A percentile compares a stretch with the other conserved stretches of the same genome.
phyloP scores from a whole-genome alignment of 148 eudicot species.

The Rhododendron ferrugineum region DNA sequence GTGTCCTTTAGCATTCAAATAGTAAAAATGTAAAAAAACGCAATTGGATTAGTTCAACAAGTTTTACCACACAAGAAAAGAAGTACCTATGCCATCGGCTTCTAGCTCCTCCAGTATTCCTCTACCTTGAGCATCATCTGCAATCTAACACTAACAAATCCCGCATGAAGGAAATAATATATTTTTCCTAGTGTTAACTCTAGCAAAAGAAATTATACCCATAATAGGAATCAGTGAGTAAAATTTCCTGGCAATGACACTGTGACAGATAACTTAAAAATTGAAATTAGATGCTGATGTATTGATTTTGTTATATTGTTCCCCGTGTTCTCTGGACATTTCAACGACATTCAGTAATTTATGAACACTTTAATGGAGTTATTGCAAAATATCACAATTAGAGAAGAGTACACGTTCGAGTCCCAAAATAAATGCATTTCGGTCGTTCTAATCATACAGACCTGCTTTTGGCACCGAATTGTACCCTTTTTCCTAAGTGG shows the following conservation, averaged over 20 bases:
- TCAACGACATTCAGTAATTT: not conserved
- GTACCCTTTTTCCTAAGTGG: not conserved
- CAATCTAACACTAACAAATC: no score
- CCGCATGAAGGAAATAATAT: no score
- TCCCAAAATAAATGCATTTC: not conserved
- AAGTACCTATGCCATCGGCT: slow-evolving; percentile 80
- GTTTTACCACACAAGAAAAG: slow-evolving; percentile 65
- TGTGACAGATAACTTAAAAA: not conserved
- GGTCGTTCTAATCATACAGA: not conserved
- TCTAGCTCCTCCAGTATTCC: slow-evolving; percentile 64
- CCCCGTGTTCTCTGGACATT: not conserved
- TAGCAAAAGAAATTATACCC: no score
- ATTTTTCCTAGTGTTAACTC: no score
- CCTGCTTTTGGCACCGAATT: not conserved
- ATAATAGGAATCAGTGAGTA: no score
- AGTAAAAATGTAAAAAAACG: not conserved
- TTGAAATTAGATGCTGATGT: not conserved
- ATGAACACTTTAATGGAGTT: not conserved
- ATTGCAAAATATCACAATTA: not conserved
- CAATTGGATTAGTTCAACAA: not conserved
- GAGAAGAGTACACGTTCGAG: not conserved
- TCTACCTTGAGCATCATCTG: no score
- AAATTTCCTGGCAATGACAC: no score
- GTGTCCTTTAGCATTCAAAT: not conserved
- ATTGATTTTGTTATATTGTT: not conserved